A percentile compares a stretch with the other conserved stretches of the same genome.
Evolutionary conservation across 1,139 yeast species (phyloP).

Genomic region (Blastobotrys ciferrii): DNA sequence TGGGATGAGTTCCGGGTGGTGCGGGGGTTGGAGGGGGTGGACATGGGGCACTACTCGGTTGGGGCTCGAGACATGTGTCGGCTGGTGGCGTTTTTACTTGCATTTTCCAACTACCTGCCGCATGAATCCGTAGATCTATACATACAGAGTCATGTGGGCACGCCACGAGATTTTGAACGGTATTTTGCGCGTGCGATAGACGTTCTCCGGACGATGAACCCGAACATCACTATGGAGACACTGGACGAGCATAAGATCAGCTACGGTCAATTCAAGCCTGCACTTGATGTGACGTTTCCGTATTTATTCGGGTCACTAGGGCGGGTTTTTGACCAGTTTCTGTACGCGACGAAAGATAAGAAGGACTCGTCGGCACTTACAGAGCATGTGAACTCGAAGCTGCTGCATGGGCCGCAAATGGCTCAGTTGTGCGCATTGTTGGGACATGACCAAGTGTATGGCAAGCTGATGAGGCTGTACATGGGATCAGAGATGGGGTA

Average conservation of each 20-base stretch:
- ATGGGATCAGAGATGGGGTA: constrained; percentile 77
- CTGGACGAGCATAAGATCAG: constrained; percentile 21
- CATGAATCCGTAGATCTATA: constrained; percentile 15
- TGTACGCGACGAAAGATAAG: constrained; percentile 27
- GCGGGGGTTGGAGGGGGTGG: constrained; percentile 32
- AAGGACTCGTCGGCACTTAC: constrained; percentile 28
- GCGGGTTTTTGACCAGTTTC: constrained; percentile 27
- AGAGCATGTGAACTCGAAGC: constrained; percentile 2
- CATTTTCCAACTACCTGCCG: constrained; percentile 24
- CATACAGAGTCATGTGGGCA: not conserved
- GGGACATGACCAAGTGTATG: constrained; percentile 16
- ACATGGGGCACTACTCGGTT: constrained; percentile 36
- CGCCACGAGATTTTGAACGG: not conserved
- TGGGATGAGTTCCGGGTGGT: constrained; percentile 36
- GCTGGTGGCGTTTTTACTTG: constrained; percentile 29
- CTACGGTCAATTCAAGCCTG: constrained; percentile 24
- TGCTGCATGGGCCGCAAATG: constrained; percentile 1
- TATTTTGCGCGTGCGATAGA: constrained; percentile 11
- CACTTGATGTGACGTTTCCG: constrained; percentile 24
- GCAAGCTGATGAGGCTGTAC: constrained; percentile 59
- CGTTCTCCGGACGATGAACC: constrained; percentile 23
- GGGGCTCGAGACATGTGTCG: constrained; percentile 26
- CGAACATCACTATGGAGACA: constrained; percentile 16
- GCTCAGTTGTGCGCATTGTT: constrained; percentile 5
- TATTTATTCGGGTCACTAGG: constrained; percentile 28